Base-by-base conservation (phyloP, 352 stramenopile genomes). In the Globisporangium irregulare region DNA sequence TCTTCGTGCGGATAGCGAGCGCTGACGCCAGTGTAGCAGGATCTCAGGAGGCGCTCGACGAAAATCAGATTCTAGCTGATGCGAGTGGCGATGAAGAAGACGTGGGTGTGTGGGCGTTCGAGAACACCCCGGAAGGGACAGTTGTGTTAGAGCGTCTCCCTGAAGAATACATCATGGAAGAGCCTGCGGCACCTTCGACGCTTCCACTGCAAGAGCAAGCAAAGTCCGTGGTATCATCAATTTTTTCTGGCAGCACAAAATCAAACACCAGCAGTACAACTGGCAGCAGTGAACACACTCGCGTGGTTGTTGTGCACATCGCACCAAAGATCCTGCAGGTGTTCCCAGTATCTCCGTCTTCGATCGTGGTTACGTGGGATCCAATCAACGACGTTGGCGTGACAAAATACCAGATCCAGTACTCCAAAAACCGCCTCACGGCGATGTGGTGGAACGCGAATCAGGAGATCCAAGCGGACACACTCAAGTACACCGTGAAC, bases 401-500 rank as follows among this genome's bases (percentile, higher is more conserved):
- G 32, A 76, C 70, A 0, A 91, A 85, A 66, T 94, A 94, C 69
- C 84, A 93, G 41, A 79, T 96, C 50, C 89, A 96, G 68, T 95
- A 90, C 56, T 75, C 77, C 0, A 94, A 93, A 70, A 92, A 95
- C 58, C 78, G 84, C 4, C 68, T 95, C 25, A 79, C 87, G 6
- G 82, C 86, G 7, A 89, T 93, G 72, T 95, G 89, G 89, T 87
- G 80, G 80, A 93, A 75, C 27, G 73, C 87, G 1, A 93, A 90
- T 57, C 73, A 89, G 18, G 86, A 94, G 24, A 79, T 96, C 46
- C 62, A 59, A 2, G 70, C 67, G 1, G 75, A 91, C 24, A 92
- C 75, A 25, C 73, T 86, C 3, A 84, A 83, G 57, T 85, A 77
- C 38, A 80, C 75, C 1, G 67, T 96, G 14, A 70, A 70, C 10